phyloP scores from a whole-genome alignment of 1,284 basidiomycete species.

The Boletus semigastroideus region DNA sequence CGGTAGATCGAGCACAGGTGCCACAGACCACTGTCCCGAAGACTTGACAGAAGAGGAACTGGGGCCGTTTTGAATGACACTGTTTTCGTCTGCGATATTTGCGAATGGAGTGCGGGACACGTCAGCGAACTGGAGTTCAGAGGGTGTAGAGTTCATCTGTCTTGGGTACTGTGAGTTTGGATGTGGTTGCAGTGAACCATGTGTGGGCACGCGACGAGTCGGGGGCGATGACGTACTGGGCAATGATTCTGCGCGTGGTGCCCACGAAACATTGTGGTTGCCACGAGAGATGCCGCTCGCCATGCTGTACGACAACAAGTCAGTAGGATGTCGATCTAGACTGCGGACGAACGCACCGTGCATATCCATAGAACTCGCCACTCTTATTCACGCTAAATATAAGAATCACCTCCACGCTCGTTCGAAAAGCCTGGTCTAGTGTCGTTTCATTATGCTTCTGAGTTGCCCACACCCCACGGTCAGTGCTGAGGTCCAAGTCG shows the following conservation, averaged over 20 bases:
- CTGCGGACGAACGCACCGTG: constrained; percentile 50
- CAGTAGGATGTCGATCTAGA: constrained; percentile 4
- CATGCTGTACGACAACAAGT: constrained; percentile 49
- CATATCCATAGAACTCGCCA: constrained; percentile 88
- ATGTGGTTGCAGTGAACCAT: constrained; percentile 2
- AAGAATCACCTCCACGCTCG: constrained; percentile 81
- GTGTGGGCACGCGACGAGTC: constrained; percentile 22
- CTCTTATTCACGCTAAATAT: constrained; percentile 93
- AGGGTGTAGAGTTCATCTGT: constrained; percentile 37
- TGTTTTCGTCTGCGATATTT: not conserved
- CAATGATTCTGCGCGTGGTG: constrained; percentile 45
- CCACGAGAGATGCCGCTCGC: constrained; percentile 53
- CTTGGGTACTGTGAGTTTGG: not conserved
- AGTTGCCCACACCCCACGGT: constrained; percentile 85
- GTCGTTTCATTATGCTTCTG: constrained; percentile 92
- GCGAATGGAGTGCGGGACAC: constrained; percentile 42
- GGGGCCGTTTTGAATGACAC: not conserved
- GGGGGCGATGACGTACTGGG: constrained; percentile 29
- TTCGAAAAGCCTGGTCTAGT: constrained; percentile 88
- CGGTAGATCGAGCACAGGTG: constrained; percentile 47
- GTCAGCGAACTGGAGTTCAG: constrained; percentile 41
- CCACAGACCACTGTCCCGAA: constrained; percentile 43
- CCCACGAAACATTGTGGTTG: constrained; percentile 59
- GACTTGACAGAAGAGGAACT: not conserved
- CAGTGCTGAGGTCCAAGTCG: constrained; percentile 85